Evolutionary conservation across 805 yeast species (phyloP).

Genomic region (Scheffersomyces ergatensis): DNA sequence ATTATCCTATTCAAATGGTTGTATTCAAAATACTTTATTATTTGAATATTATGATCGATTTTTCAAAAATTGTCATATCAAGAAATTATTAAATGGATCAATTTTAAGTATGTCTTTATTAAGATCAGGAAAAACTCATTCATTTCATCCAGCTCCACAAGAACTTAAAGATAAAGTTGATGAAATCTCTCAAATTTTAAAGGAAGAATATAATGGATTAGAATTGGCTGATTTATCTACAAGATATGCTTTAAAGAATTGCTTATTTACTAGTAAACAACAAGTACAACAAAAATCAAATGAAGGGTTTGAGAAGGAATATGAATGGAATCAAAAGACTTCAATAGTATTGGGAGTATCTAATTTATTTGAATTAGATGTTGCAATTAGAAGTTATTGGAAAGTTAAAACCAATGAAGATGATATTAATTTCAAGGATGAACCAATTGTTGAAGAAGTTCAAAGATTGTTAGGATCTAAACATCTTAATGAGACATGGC

Average conservation of each 20-base stretch:
- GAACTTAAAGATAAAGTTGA: constrained; percentile 54
- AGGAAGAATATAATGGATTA: constrained; percentile 31
- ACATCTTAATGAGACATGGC: constrained; percentile 69
- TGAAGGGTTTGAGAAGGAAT: constrained; percentile 1
- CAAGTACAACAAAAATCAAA: no score
- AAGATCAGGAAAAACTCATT: constrained; percentile 61
- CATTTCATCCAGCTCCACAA: constrained; percentile 77
- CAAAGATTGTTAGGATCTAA: constrained; percentile 43
- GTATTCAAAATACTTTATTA: constrained; percentile 69
- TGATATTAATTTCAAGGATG: constrained; percentile 41
- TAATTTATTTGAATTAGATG: constrained; percentile 56
- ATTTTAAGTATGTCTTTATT: constrained; percentile 86
- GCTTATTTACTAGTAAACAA: constrained; percentile 40
- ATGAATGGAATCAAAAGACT: constrained; percentile 28
- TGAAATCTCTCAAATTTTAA: constrained; percentile 39
- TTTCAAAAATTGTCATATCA: constrained; percentile 51
- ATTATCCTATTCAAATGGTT: constrained; percentile 77
- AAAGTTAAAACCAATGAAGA: constrained; percentile 35
- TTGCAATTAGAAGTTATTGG: constrained; percentile 60
- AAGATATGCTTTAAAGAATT: constrained; percentile 64
- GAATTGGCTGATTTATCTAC: constrained; percentile 84
- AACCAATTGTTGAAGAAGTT: constrained; percentile 38
- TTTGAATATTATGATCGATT: constrained; percentile 48
- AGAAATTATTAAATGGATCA: constrained; percentile 72
- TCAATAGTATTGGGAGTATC: constrained; percentile 80